phyloP scores from a whole-genome alignment of 2,329 filamentous ascomycete genomes.

The Alternaria angustiovoidea region DNA sequence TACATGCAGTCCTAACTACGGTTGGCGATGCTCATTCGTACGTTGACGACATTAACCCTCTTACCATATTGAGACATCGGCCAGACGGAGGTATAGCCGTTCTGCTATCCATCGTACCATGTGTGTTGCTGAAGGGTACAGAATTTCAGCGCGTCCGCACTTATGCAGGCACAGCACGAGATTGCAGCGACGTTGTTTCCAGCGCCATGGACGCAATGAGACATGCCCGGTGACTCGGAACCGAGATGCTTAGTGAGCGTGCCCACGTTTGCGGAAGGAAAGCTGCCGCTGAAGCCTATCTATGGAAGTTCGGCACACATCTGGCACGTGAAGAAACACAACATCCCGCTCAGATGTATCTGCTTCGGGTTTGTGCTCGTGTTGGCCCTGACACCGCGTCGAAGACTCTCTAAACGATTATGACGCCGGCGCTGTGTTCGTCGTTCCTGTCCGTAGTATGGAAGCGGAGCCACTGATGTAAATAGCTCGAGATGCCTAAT shows the following conservation, averaged over 20 bases:
- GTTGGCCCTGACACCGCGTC: background rate
- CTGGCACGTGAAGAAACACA: background rate
- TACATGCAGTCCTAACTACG: conserved; percentile 11
- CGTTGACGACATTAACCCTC: background rate
- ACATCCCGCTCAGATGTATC: background rate
- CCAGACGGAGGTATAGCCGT: conserved; percentile 19
- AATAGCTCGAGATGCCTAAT: background rate
- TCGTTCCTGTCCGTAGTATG: background rate
- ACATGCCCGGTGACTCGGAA: conserved; percentile 19
- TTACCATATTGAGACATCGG: conserved; percentile 4
- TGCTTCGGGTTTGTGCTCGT: background rate
- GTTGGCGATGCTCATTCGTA: conserved; percentile 1
- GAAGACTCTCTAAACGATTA: background rate
- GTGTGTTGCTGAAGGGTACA: conserved; percentile 11
- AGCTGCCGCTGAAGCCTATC: background rate
- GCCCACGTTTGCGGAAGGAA: background rate
- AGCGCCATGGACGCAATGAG: conserved; percentile 22
- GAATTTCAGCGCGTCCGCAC: conserved; percentile 1
- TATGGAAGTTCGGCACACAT: background rate
- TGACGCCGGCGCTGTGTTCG: background rate
- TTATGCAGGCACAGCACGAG: conserved; percentile 14
- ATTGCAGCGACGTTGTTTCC: conserved; percentile 12
- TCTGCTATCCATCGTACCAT: conserved; percentile 23
- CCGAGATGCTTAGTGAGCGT: background rate
- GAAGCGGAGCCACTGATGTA: background rate